Evolutionary conservation across 2,329 filamentous ascomycete genomes (phyloP).

Genomic region (Hypomyces perniciosus): DNA sequence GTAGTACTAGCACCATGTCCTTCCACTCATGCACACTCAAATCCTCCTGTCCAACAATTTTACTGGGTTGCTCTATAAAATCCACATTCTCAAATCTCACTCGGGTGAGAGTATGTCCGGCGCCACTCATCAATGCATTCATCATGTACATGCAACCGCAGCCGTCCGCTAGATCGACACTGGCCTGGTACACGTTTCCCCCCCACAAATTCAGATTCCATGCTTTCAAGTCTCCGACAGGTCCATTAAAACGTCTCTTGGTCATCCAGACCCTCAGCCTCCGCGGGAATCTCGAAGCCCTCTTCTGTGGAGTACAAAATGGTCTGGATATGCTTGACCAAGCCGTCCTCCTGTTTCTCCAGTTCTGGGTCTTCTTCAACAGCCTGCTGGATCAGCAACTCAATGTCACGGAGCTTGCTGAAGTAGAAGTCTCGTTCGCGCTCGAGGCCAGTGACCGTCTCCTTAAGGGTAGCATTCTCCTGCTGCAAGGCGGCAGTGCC

Average conservation of each 20-base stretch:
- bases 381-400: constrained; percentile 86
- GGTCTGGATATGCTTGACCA: constrained; percentile 92
- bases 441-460: constrained; percentile 91
- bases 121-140: constrained; percentile 5
- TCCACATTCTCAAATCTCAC: constrained; percentile 7
- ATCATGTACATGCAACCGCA: constrained; percentile 8
- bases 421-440: constrained; percentile 99
- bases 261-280: constrained; percentile 65
- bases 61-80: constrained; percentile 12
- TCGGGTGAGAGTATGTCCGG: constrained; percentile 9
- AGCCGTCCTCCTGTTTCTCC: constrained; percentile 85
- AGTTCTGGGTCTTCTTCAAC: constrained; percentile 88
- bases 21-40: too few relatives aligned
- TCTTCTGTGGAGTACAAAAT: constrained; percentile 97
- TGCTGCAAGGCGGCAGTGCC: constrained; percentile 68
- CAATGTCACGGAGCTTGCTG: constrained; percentile 95
- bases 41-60: constrained; percentile 10
- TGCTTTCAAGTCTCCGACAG: not conserved
- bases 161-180: constrained; percentile 1
- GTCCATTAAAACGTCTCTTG: constrained; percentile 69
- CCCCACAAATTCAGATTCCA: not conserved
- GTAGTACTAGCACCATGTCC: too few relatives aligned
- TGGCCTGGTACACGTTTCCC: constrained; percentile 1
- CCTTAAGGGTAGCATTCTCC: constrained; percentile 86
- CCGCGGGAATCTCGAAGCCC: constrained; percentile 82